Evolutionary conservation across 345 rosid species (phyloP).

Genomic region (Raphanus raphanistrum): DNA sequence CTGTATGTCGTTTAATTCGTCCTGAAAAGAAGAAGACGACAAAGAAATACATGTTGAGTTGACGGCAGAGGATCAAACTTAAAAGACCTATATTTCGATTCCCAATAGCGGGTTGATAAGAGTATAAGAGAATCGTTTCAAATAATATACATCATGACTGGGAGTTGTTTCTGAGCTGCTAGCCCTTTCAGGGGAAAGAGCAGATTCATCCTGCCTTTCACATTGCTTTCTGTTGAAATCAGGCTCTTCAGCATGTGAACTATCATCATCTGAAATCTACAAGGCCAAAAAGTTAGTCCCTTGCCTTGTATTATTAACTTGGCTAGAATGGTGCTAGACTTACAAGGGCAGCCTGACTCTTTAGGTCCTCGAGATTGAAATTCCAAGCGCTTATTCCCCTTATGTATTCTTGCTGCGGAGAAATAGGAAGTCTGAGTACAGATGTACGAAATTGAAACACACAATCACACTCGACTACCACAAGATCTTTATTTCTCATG

Average conservation of each 20-base stretch:
- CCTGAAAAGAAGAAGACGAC: slow-evolving; percentile 56
- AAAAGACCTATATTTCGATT: not conserved
- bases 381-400: slow-evolving; percentile 98
- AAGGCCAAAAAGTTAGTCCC: slow-evolving; percentile 28
- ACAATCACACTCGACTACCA: slow-evolving; percentile 20
- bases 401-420: slow-evolving; percentile 89
- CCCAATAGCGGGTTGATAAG: slow-evolving; percentile 16
- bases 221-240: slow-evolving; percentile 49
- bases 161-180: slow-evolving; percentile 56
- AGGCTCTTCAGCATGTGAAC: slow-evolving; percentile 53
- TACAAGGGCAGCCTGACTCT: slow-evolving; percentile 94
- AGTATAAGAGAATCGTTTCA: slow-evolving; percentile 17
- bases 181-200: slow-evolving; percentile 45
- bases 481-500: slow-evolving; percentile 7
- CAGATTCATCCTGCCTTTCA: slow-evolving; percentile 44
- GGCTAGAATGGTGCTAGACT: slow-evolving; percentile 35
- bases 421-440: slow-evolving; percentile 16
- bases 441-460: slow-evolving; percentile 19
- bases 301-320: slow-evolving; percentile 4
- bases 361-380: slow-evolving; percentile 94
- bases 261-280: slow-evolving; percentile 74
- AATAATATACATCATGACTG: slow-evolving; percentile 58
- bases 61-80: slow-evolving; percentile 15
- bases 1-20: slow-evolving; percentile 51
- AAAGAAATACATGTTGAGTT: slow-evolving; percentile 26